A percentile compares a stretch with the other conserved stretches of the same genome.
phyloP scores from a whole-genome alignment of 192 early-diverging fungal genomes.

The Coemansia sp. region DNA sequence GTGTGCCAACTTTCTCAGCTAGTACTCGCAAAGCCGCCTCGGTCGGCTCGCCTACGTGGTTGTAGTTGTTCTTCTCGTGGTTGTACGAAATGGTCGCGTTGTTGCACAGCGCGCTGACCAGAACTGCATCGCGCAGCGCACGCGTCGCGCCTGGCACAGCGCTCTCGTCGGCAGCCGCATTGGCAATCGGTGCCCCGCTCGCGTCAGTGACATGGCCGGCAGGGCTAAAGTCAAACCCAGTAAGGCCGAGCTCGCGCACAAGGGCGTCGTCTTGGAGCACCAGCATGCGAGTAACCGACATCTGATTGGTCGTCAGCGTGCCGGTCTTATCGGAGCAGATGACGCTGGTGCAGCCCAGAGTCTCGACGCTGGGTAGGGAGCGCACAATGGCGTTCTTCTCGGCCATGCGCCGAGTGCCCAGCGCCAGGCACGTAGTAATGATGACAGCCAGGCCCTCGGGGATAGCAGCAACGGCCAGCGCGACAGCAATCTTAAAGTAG shows the following conservation, averaged over 20 bases:
- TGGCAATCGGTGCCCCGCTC: conserved; percentile 53
- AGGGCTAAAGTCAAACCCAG: conserved; percentile 88
- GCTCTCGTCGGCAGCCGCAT: conserved; percentile 59
- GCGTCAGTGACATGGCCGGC: conserved; percentile 64
- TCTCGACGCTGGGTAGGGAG: conserved; percentile 90
- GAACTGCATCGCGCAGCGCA: conserved; percentile 34
- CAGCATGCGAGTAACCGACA: conserved; percentile 77
- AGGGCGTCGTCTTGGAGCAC: conserved; percentile 27
- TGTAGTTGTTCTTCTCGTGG: conserved; percentile 65
- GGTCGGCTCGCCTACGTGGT: conserved; percentile 94
- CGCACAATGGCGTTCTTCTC: conserved; percentile 94
- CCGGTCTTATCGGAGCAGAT: conserved; percentile 99
- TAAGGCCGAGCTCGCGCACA: conserved; percentile 72
- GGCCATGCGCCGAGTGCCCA: conserved; percentile 98
- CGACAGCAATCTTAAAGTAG: conserved; percentile 99
- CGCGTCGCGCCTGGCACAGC: conserved; percentile 74
- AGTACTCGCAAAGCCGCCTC: conserved; percentile 95
- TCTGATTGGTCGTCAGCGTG: conserved; percentile 97
- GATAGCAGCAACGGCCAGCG: conserved; percentile 97
- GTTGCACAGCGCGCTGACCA: conserved; percentile 87
- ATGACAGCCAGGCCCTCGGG: conserved; percentile 99
- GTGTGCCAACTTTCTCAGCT: conserved; percentile 90
- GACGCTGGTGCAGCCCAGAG: conserved; percentile 94
- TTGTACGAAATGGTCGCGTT: conserved; percentile 85
- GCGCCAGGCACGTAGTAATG: conserved; percentile 96